Evolutionary conservation across 345 rosid species (phyloP).

Genomic region (Populus pruinosa): DNA sequence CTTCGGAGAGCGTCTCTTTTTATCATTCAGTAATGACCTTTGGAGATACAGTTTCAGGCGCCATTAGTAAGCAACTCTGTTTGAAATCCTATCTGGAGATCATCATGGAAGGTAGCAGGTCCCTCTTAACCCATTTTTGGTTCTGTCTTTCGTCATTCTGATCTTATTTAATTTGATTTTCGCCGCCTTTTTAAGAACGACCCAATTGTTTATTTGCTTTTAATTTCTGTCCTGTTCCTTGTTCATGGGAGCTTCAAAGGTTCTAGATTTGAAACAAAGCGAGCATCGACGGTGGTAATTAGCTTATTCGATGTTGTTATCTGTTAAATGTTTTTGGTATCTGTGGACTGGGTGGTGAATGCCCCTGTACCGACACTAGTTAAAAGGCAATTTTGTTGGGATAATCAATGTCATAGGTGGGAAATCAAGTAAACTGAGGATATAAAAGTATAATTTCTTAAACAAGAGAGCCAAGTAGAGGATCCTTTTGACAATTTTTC

Average conservation of each 20-base stretch:
- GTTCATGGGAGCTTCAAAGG: neutral
- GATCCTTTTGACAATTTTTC: neutral
- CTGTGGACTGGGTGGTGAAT: neutral
- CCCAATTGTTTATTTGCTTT: neutral
- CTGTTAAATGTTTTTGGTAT: neutral
- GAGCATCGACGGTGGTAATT: neutral
- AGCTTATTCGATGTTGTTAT: neutral
- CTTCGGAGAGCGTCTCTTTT: neutral
- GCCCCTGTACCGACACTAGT: too few relatives aligned
- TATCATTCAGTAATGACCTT: neutral
- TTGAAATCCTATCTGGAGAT: conserved; percentile 22
- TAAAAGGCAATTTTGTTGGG: too few relatives aligned
- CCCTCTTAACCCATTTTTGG: neutral
- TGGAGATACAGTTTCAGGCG: conserved; percentile 32
- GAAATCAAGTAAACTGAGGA: neutral
- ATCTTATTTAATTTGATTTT: neutral
- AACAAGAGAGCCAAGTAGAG: neutral
- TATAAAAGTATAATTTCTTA: too few relatives aligned
- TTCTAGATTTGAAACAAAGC: too few relatives aligned
- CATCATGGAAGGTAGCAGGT: conserved; percentile 58
- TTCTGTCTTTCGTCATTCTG: neutral
- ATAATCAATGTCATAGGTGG: neutral
- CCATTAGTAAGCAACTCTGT: conserved; percentile 29
- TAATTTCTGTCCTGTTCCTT: neutral
- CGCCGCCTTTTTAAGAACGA: neutral